Percentiles rank a stretch among this genome's conserved stretches.
Conservation (phyloP, 1,284 basidiomycete genomes). For the Rhodotorula sp. region DNA sequence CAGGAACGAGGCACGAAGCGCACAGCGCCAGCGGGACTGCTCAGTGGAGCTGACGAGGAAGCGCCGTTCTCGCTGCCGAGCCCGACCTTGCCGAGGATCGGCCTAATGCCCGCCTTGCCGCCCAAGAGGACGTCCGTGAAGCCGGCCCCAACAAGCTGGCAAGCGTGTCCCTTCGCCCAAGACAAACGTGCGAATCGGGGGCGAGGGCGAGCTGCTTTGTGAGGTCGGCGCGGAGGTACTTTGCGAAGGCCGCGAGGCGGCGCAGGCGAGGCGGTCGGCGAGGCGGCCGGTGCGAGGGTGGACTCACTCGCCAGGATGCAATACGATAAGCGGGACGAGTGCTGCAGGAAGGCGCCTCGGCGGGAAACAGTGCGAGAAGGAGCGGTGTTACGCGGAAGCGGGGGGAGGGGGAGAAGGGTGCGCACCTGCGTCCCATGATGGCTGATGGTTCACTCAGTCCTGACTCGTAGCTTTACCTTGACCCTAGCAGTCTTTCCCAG, state of each 20-base stretch:
- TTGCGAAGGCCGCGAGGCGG: not conserved
- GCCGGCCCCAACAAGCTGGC: conserved; percentile 2
- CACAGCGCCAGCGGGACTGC: too few relatives aligned
- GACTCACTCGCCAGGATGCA: too few relatives aligned
- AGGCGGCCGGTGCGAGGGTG: too few relatives aligned
- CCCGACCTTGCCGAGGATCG: conserved; percentile 8
- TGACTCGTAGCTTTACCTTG: conserved; percentile 8
- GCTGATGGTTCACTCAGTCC: too few relatives aligned
- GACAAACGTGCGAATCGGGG: too few relatives aligned
- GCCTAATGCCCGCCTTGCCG: not conserved
- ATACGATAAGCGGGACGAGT: not conserved
- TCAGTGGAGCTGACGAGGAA: not conserved
- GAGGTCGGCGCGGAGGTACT: not conserved
- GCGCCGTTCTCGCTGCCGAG: not conserved
- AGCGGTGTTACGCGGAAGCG: too few relatives aligned
- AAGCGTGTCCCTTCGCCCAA: not conserved
- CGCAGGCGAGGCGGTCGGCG: not conserved
- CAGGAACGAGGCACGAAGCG: too few relatives aligned
- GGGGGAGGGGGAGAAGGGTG: not conserved
- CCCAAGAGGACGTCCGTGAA: conserved; percentile 1
- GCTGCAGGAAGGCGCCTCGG: conserved; percentile 1
- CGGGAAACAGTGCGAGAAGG: too few relatives aligned
- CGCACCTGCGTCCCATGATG: not conserved
- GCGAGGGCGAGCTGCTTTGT: not conserved
- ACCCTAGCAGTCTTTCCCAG: not conserved